Conservation (phyloP, 805 yeast genomes). For the Hanseniaspora pseudoguilliermondii region DNA sequence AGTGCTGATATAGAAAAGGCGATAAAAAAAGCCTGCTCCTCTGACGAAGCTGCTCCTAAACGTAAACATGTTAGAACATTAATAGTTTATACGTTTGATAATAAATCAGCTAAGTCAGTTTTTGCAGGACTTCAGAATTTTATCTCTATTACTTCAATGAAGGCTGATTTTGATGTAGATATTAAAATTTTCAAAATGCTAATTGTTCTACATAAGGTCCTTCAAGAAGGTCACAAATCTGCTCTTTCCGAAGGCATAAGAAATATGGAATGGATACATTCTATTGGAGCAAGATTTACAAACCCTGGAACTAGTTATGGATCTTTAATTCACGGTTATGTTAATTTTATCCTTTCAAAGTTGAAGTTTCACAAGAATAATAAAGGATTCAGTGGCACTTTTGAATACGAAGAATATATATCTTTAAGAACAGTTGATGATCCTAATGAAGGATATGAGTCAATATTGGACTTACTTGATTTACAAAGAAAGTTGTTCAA, state of each 20-base stretch:
- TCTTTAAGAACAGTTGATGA: constrained; percentile 78
- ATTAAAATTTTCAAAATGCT: constrained; percentile 76
- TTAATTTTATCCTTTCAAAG: constrained; percentile 53
- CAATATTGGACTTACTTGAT: constrained; percentile 71
- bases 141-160: neutral
- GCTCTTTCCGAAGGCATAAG: constrained; percentile 67
- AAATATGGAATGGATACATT: constrained; percentile 64
- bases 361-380: constrained; percentile 73
- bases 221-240: constrained; percentile 96
- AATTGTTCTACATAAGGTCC: constrained; percentile 73
- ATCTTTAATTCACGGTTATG: constrained; percentile 65
- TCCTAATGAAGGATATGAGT: constrained; percentile 91
- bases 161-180: constrained; percentile 40
- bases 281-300: constrained; percentile 36
- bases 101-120: constrained; percentile 66
- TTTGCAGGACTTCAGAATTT: constrained; percentile 72
- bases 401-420: constrained; percentile 90
- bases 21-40: constrained; percentile 64
- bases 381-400: constrained; percentile 84
- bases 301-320: constrained; percentile 37
- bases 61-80: constrained; percentile 92
- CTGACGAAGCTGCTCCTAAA: constrained; percentile 86
- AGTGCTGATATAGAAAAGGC: constrained; percentile 33
- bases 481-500: constrained; percentile 75
- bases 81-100: constrained; percentile 94